phyloP scores from a whole-genome alignment of 352 stramenopile species.

The Bremia lactucae region DNA sequence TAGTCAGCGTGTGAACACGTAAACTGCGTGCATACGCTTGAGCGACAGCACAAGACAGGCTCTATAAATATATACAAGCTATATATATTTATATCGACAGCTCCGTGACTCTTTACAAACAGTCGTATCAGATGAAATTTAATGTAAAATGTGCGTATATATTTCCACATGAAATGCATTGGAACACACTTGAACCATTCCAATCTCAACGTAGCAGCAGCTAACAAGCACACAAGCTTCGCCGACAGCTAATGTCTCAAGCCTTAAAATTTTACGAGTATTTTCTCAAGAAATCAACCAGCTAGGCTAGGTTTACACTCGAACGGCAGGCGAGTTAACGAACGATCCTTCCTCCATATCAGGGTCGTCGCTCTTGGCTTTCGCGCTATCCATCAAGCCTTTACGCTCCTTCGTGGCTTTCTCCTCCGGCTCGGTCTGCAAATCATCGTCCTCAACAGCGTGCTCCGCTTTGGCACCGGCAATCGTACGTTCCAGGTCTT shows the following conservation, averaged over 20 bases:
- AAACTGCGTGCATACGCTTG: constrained; percentile 70
- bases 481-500: constrained; percentile 71
- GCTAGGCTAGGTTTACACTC: constrained; percentile 37
- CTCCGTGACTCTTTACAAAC: no score
- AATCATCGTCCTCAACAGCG: constrained; percentile 56
- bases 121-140: constrained; percentile 8
- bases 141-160: constrained; percentile 22
- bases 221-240: constrained; percentile 13
- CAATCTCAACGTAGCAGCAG: constrained; percentile 14
- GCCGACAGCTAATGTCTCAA: constrained; percentile 18
- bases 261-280: constrained; percentile 29
- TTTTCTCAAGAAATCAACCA: constrained; percentile 20
- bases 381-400: constrained; percentile 54
- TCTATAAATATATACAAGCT: no score
- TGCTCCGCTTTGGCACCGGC: constrained; percentile 73
- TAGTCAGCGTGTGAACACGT: constrained; percentile 75
- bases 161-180: constrained; percentile 36
- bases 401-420: constrained; percentile 58
- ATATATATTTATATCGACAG: constrained; percentile 83
- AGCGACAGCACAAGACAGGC: no score
- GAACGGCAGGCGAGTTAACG: constrained; percentile 73
- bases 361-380: constrained; percentile 50
- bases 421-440: constrained; percentile 33
- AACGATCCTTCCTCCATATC: constrained; percentile 69
- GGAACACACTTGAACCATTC: constrained; percentile 22